These are phyloP conservation scores for Blastomyces emzantsi DNA, from an alignment of 2,329 filamentous ascomycete species.

Conservation along the genomic window DNA sequence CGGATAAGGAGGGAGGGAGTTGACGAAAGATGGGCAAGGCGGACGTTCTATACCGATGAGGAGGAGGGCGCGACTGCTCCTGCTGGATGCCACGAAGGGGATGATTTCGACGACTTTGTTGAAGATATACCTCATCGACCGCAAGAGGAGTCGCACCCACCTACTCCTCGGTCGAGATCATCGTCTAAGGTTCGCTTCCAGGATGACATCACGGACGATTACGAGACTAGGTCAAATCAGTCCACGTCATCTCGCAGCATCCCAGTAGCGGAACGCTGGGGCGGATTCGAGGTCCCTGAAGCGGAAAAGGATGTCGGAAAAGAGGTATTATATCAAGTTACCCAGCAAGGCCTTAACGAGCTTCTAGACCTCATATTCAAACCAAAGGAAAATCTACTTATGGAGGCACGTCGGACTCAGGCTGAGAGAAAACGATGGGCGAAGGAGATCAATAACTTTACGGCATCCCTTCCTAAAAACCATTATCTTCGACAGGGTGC, in stretches of 20 bases:
- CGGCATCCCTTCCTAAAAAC: constrained; percentile 7
- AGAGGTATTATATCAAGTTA: constrained; percentile 84
- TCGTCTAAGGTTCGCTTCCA: constrained; percentile 73
- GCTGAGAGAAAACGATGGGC: constrained; percentile 49
- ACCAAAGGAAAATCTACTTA: constrained; percentile 64
- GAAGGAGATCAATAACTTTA: constrained; percentile 33
- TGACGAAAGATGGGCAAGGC: constrained; percentile 64
- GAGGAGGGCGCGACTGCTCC: constrained; percentile 66
- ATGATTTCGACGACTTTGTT: constrained; percentile 47
- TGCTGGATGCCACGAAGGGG: constrained; percentile 45
- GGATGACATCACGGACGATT: constrained; percentile 54
- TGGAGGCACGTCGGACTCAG: constrained; percentile 57
- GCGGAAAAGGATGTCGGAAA: constrained; percentile 75
- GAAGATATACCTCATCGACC: constrained; percentile 19
- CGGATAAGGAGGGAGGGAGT: constrained; percentile 38
- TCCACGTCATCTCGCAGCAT: constrained; percentile 64
- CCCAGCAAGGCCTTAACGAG: constrained; percentile 89
- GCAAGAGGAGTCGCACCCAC: constrained; percentile 29
- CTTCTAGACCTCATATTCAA: constrained; percentile 81
- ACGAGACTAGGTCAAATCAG: constrained; percentile 60
- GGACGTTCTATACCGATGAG: constrained; percentile 75
- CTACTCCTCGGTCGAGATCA: constrained; percentile 55
- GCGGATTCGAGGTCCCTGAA: constrained; percentile 67
- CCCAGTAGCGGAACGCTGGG: constrained; percentile 60
- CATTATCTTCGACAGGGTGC: constrained; percentile 7